Percentiles rank a stretch among this genome's conserved stretches.
phyloP scores from a whole-genome alignment of 768 basidiomycete genomes.

The Tylopilus rubrobrunneus region DNA sequence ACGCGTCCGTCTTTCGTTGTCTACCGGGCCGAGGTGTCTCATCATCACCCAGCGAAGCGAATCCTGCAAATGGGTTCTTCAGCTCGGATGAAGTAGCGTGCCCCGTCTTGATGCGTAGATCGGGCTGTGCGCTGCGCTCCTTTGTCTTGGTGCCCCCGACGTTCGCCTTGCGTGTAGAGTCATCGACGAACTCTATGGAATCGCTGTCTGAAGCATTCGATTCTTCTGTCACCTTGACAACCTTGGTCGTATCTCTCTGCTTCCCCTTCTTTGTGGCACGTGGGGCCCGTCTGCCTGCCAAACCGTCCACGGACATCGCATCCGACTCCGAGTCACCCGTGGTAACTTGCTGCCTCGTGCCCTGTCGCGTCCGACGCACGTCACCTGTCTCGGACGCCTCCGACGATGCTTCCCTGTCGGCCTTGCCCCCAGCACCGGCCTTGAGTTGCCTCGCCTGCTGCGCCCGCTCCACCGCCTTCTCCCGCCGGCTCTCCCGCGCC shows the following conservation, averaged over 20 bases:
- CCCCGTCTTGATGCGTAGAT: background rate
- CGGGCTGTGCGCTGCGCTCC: background rate
- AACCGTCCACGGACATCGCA: conserved; percentile 28
- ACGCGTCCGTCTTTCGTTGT: background rate
- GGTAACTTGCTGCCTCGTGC: background rate
- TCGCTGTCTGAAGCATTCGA: conserved; percentile 4
- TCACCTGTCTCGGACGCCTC: conserved; percentile 9
- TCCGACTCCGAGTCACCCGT: conserved; percentile 22
- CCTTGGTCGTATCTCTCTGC: background rate
- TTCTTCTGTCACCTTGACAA: background rate
- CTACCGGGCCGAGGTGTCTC: conserved; percentile 24
- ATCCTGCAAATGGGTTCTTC: background rate
- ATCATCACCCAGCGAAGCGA: conserved; percentile 8
- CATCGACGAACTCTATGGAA: background rate
- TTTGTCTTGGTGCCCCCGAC: background rate
- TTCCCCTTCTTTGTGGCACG: conserved; percentile 1
- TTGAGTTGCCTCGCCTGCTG: conserved; percentile 8
- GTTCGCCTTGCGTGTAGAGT: background rate
- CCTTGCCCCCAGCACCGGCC: background rate
- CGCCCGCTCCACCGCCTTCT: conserved; percentile 23
- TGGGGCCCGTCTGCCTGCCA: conserved; percentile 6
- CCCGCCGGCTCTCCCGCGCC: conserved; percentile 15
- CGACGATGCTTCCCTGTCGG: background rate
- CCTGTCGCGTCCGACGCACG: conserved; percentile 2
- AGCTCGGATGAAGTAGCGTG: background rate